A percentile compares a stretch with the other conserved stretches of the same genome.
phyloP scores from a whole-genome alignment of 495 filamentous ascomycete genomes.

The Aspergillus avenaceus region DNA sequence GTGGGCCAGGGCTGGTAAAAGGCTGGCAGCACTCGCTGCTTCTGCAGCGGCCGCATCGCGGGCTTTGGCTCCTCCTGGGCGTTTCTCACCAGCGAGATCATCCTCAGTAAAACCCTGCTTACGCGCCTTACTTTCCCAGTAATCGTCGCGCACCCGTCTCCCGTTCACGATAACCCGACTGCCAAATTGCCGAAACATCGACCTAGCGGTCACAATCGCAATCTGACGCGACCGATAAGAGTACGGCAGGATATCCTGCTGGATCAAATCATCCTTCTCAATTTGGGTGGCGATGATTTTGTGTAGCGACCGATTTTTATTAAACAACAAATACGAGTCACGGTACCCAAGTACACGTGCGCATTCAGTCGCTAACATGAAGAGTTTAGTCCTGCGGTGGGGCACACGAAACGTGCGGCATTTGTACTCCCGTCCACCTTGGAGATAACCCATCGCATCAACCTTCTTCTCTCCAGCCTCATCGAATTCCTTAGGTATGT shows the following conservation, averaged over 20 bases:
- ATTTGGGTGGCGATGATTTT: conserved; percentile 97
- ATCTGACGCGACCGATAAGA: conserved; percentile 98
- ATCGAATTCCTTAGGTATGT: conserved; percentile 89
- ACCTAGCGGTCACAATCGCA: conserved; percentile 95
- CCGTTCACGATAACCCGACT: conserved; percentile 88
- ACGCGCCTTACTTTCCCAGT: conserved; percentile 94
- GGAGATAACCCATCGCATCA: conserved; percentile 70
- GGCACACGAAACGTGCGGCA: conserved; percentile 93
- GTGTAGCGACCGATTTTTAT: conserved; percentile 95
- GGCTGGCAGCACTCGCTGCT: conserved; percentile 39
- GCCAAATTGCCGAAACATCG: conserved; percentile 99
- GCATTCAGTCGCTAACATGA: conserved; percentile 98
- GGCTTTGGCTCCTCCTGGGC: conserved; percentile 84
- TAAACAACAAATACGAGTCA: conserved; percentile 97
- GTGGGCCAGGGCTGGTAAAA: conserved; percentile 56
- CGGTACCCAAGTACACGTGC: conserved; percentile 91
- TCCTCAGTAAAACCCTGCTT: conserved; percentile 99
- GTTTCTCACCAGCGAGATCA: conserved; percentile 92
- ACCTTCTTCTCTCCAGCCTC: conserved; percentile 93
- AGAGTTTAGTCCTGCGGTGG: conserved; percentile 84
- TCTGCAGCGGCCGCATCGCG: conserved; percentile 62
- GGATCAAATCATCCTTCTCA: conserved; percentile 95
- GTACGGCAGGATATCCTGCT: conserved; percentile 93
- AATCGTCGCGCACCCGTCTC: conserved; percentile 90
- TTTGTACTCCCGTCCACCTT: conserved; percentile 81